These are phyloP conservation scores for Glycine tomentella DNA, from an alignment of 306 rosid species.

Conservation along the genomic window DNA sequence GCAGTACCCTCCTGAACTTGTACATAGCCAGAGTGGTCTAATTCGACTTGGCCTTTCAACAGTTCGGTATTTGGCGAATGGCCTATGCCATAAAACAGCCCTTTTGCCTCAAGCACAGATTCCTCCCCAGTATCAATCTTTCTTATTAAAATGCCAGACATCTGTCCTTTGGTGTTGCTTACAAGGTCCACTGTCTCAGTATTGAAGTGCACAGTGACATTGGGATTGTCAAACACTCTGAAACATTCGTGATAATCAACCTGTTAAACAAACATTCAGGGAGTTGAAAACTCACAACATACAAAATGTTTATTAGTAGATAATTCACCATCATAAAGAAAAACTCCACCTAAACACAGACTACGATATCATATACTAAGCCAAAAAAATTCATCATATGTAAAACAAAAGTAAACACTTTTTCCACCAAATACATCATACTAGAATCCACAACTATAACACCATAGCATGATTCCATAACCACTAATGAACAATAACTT, in stretches of 20 bases:
- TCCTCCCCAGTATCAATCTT: conserved; percentile 74
- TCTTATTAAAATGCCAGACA: conserved; percentile 84
- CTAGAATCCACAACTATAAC: conserved; percentile 12
- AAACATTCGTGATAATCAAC: conserved; percentile 99
- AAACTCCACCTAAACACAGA: conserved; percentile 12
- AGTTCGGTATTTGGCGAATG: conserved; percentile 89
- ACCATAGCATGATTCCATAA: conserved; percentile 5
- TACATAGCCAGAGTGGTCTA: conserved; percentile 76
- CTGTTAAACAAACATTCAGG: conserved; percentile 99
- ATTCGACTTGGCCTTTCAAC: conserved; percentile 86
- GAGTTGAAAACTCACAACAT: conserved; percentile 83
- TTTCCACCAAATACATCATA: conserved; percentile 3
- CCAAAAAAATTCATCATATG: no score
- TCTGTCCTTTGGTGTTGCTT: conserved; percentile 89
- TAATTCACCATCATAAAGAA: conserved; percentile 51
- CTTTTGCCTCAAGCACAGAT: conserved; percentile 84
- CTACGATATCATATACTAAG: not conserved
- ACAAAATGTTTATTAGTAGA: conserved; percentile 66
- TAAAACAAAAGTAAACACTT: not conserved
- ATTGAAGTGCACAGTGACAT: conserved; percentile 88
- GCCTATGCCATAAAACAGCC: conserved; percentile 94
- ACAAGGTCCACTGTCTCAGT: conserved; percentile 87
- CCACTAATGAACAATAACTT: conserved; percentile 4
- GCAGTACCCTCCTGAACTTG: conserved; percentile 78
- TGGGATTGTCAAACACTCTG: conserved; percentile 97